These are phyloP conservation scores for Dunaliella primolecta DNA, from an alignment of 139 green algal genomes.

Conservation along the genomic window DNA sequence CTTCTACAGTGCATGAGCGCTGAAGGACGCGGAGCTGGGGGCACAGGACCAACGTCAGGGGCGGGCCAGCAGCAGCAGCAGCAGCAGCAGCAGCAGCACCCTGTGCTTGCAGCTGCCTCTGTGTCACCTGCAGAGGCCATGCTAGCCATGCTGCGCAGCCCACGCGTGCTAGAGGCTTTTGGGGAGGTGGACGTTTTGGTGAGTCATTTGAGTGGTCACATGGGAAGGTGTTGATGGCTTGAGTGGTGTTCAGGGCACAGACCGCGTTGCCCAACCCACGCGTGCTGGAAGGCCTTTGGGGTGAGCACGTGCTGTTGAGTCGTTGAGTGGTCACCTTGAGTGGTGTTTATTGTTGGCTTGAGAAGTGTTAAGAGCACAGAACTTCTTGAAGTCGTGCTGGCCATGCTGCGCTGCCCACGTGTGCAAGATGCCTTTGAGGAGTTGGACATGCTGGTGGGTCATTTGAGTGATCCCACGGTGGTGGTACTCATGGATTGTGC, in stretches of 20 bases:
- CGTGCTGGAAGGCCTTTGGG: too few species aligned
- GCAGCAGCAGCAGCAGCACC: conserved; percentile 3
- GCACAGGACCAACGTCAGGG: neutral
- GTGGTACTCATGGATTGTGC: too few species aligned
- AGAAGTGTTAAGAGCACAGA: too few species aligned
- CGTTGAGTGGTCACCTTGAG: too few species aligned
- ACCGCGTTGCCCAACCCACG: too few species aligned
- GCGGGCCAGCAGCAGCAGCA: neutral
- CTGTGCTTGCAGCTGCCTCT: neutral
- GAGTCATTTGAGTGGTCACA: too few species aligned
- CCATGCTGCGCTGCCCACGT: neutral
- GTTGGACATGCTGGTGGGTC: neutral
- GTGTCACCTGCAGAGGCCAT: neutral
- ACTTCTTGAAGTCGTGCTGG: neutral
- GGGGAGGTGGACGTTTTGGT: neutral
- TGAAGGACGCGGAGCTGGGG: conserved; percentile 14
- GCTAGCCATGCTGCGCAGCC: neutral
- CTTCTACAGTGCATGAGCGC: conserved; percentile 60
- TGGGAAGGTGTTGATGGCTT: too few species aligned
- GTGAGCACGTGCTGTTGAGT: too few species aligned
- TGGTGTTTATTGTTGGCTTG: too few species aligned
- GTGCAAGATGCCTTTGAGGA: neutral
- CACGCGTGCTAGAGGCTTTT: neutral
- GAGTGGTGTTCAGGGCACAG: too few species aligned
- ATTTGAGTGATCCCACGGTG: too few species aligned